Percentiles rank a stretch among this genome's conserved stretches.
Evolutionary conservation across 306 rosid genomes (phyloP).

Genomic region (Malus orientalis): DNA sequence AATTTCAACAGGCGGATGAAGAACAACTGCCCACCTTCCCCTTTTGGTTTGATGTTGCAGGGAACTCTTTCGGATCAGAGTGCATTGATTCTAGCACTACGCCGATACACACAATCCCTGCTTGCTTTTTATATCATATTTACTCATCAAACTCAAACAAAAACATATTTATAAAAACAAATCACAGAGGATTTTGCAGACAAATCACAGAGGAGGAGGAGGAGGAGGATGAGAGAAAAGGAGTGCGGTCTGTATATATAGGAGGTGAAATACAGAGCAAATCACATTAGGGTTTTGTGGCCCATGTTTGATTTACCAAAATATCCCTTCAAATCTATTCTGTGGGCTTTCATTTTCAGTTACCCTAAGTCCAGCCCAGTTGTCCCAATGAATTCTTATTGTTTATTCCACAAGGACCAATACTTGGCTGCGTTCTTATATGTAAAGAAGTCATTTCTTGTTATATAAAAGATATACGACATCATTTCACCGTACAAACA

Average conservation of each 20-base stretch:
- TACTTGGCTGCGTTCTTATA: too few species aligned
- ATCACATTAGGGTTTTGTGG: neutral
- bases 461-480: too few species aligned
- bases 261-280: neutral
- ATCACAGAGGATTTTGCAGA: rapidly evolving
- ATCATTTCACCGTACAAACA: too few species aligned
- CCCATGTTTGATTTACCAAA: neutral
- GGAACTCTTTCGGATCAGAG: constrained; percentile 64
- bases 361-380: neutral
- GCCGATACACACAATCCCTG: constrained; percentile 90
- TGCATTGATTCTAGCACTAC: constrained; percentile 40
- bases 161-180: neutral
- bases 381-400: neutral
- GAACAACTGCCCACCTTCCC: constrained; percentile 78
- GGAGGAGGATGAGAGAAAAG: neutral
- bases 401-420: too few species aligned
- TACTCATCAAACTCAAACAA: neutral
- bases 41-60: constrained; percentile 37
- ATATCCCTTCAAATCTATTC: neutral
- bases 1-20: constrained; percentile 29
- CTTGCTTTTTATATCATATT: neutral
- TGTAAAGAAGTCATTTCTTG: too few species aligned
- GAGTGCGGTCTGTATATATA: neutral
- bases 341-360: neutral
- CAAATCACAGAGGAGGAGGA: too few species aligned